phyloP scores from a whole-genome alignment of 164 flowering plant genomes.

The Tetracentron sinense region DNA sequence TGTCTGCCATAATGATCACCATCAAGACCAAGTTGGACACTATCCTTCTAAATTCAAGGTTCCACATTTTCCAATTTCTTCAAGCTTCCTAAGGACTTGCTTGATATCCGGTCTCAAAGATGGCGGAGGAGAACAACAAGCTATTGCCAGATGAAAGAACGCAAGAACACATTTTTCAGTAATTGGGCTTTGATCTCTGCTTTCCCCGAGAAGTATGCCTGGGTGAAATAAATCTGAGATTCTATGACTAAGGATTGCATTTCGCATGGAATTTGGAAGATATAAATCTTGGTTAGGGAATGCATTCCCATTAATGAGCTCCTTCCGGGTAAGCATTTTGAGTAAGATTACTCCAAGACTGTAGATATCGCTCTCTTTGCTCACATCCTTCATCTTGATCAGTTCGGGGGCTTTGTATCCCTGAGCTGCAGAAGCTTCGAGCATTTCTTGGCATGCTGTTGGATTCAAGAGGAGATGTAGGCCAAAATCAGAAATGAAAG shows the following conservation, averaged over 20 bases:
- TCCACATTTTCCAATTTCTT: slow-evolving; percentile 53
- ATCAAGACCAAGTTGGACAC: not conserved
- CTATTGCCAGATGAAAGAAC: slow-evolving; percentile 80
- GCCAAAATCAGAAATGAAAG: slow-evolving; percentile 72
- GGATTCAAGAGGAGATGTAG: slow-evolving; percentile 69
- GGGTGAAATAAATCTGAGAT: slow-evolving; percentile 61
- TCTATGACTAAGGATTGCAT: slow-evolving; percentile 53
- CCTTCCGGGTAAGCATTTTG: slow-evolving; percentile 74
- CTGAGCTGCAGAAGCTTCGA: slow-evolving; percentile 60
- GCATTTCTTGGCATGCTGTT: slow-evolving; percentile 70
- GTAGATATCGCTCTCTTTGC: slow-evolving; percentile 65
- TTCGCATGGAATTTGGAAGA: slow-evolving; percentile 58
- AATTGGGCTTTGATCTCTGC: slow-evolving; percentile 27
- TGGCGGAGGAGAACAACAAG: slow-evolving; percentile 89
- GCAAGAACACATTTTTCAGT: slow-evolving; percentile 55
- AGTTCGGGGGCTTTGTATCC: slow-evolving; percentile 98
- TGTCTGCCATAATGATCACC: not conserved
- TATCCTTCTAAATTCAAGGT: not conserved
- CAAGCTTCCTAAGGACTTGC: slow-evolving; percentile 69
- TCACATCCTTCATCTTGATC: slow-evolving; percentile 84
- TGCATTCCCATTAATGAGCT: slow-evolving; percentile 47
- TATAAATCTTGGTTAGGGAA: slow-evolving; percentile 48
- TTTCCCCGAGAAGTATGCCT: slow-evolving; percentile 36
- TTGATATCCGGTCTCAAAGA: slow-evolving; percentile 65
- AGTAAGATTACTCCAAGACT: slow-evolving; percentile 86